Evolutionary conservation across 192 early-diverging fungal genomes (phyloP).

Genomic region (Piromyces finnis): DNA sequence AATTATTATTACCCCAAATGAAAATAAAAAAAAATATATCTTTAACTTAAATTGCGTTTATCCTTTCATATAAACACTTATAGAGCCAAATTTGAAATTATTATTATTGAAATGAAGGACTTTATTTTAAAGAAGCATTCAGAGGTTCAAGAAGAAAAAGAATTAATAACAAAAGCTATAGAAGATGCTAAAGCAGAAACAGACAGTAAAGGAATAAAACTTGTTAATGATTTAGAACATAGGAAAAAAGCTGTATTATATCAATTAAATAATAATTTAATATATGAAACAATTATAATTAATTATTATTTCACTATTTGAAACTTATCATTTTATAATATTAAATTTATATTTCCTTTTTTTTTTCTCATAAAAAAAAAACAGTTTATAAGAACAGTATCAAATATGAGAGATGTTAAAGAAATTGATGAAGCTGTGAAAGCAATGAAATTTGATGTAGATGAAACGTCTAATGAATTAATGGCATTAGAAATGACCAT

Average conservation of each 20-base stretch:
- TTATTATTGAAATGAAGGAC: slow-evolving; percentile 26
- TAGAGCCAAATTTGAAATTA: slow-evolving; percentile 30
- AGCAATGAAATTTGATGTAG: slow-evolving; percentile 12
- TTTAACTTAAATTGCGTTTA: neutral
- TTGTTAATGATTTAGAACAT: slow-evolving; percentile 23
- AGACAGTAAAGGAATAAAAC: slow-evolving; percentile 20
- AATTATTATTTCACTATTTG: too few species aligned
- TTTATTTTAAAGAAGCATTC: slow-evolving; percentile 20
- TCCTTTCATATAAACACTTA: neutral
- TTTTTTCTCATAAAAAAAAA: neutral
- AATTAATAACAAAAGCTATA: slow-evolving; percentile 13
- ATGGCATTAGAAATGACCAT: slow-evolving; percentile 32
- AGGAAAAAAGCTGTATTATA: slow-evolving; percentile 26
- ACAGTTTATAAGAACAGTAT: slow-evolving; percentile 21
- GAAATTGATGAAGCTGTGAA: slow-evolving; percentile 29
- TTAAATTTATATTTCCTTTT: too few species aligned
- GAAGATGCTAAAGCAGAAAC: slow-evolving; percentile 13
- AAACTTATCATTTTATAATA: too few species aligned
- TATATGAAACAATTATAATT: too few species aligned
- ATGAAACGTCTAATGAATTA: slow-evolving; percentile 20
- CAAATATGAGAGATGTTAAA: slow-evolving; percentile 12
- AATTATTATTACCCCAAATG: too few species aligned
- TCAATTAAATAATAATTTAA: too few species aligned
- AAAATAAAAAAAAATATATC: too few species aligned
- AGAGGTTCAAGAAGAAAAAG: slow-evolving; percentile 24